phyloP scores from a whole-genome alignment of 2,329 filamentous ascomycete genomes.

The Colletotrichum sp. region DNA sequence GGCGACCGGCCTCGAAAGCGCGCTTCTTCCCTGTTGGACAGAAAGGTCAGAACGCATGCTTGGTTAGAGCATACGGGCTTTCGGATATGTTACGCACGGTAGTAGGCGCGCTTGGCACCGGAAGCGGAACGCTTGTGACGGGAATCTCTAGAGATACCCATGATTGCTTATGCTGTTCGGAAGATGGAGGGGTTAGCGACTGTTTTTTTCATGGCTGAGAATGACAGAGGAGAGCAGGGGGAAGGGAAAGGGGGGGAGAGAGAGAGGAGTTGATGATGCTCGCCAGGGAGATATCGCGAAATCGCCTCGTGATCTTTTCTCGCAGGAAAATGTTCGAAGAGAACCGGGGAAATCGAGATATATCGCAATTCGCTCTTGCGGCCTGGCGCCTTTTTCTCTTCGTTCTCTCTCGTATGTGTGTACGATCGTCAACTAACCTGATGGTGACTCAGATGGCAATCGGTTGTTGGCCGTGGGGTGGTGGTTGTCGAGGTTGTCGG shows the following conservation, averaged over 20 bases:
- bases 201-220: too few relatives aligned
- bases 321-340: background rate
- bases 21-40: constrained; percentile 81
- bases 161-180: constrained; percentile 75
- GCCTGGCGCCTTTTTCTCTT: background rate
- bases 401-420: background rate
- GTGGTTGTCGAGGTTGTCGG: constrained; percentile 20
- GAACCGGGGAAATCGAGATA: background rate
- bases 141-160: constrained; percentile 99
- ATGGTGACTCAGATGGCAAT: constrained; percentile 20
- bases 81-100: constrained; percentile 74
- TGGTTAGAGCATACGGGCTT: constrained; percentile 67
- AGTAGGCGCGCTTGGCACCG: constrained; percentile 96
- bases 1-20: constrained; percentile 99
- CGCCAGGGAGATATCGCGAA: constrained; percentile 10
- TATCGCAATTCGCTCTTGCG: background rate
- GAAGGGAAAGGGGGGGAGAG: background rate
- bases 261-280: background rate
- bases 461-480: constrained; percentile 19
- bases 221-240: background rate
- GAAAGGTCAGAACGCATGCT: constrained; percentile 76
- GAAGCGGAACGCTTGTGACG: constrained; percentile 99
- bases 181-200: constrained; percentile 28
- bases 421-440: constrained; percentile 18
- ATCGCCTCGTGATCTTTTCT: background rate